These are phyloP conservation scores for Pontederia crassipes DNA, from an alignment of 176 grass and related monocot species.

Conservation along the genomic window DNA sequence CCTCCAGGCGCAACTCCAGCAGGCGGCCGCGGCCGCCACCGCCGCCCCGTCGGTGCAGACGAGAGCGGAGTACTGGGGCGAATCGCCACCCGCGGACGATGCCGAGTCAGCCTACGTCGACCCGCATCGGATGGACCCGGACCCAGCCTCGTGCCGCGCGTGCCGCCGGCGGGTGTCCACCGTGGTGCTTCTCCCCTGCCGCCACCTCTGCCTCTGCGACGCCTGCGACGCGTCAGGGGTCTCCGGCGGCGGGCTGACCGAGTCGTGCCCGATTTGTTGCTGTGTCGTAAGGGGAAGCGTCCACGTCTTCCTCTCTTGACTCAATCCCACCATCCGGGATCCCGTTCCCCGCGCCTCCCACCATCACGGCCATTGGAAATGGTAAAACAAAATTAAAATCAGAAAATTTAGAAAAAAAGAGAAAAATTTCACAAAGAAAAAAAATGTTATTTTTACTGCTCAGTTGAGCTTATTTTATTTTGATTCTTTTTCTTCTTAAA, in stretches of 20 bases:
- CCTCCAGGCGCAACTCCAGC: constrained; percentile 14
- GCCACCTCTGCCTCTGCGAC: constrained; percentile 19
- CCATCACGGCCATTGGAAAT: too few species aligned
- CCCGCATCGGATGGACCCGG: not conserved
- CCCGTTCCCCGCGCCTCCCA: too few species aligned
- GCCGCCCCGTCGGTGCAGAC: not conserved
- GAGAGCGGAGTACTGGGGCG: not conserved
- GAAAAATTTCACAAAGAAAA: too few species aligned
- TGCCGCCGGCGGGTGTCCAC: constrained; percentile 3
- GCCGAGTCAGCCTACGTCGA: constrained; percentile 7
- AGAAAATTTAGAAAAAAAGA: too few species aligned
- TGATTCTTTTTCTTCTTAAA: too few species aligned
- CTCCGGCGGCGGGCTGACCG: not conserved
- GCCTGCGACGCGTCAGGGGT: not conserved
- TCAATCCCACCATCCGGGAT: not conserved
- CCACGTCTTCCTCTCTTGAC: constrained; percentile 3
- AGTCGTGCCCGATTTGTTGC: constrained; percentile 9
- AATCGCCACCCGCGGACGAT: not conserved
- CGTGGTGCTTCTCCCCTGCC: constrained; percentile 16
- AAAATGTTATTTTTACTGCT: too few species aligned
- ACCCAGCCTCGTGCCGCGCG: not conserved
- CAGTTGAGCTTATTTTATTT: too few species aligned
- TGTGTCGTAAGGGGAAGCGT: constrained; percentile 6
- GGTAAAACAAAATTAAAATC: too few species aligned
- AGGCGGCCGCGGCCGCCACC: not conserved